Percentiles rank a stretch among this genome's conserved stretches.
Evolutionary conservation across 768 basidiomycete genomes (phyloP).

Genomic region (Rubroboletus satanas): DNA sequence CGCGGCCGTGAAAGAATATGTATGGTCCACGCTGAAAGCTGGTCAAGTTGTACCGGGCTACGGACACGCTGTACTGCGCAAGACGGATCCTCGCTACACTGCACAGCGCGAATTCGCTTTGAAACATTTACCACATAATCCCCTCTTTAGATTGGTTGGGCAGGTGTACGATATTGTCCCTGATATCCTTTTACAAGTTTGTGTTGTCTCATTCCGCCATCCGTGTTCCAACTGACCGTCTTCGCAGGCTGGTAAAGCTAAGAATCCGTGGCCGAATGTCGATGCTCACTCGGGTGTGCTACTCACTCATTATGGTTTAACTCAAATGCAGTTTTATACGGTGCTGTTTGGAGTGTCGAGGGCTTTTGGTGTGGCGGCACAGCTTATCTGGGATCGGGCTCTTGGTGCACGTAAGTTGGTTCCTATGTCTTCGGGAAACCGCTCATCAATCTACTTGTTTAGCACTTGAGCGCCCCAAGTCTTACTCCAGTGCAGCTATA

Average conservation of each 20-base stretch:
- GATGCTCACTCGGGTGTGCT: slow-evolving; percentile 95
- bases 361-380: slow-evolving; percentile 85
- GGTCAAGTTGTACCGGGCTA: slow-evolving; percentile 95
- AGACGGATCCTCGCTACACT: slow-evolving; percentile 90
- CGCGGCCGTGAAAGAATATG: slow-evolving; percentile 87
- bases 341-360: slow-evolving; percentile 97
- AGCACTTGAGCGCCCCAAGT: slow-evolving; percentile 91
- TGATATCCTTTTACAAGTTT: slow-evolving; percentile 79
- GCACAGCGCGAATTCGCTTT: slow-evolving; percentile 88
- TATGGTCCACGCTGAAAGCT: slow-evolving; percentile 90
- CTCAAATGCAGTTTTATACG: slow-evolving; percentile 94
- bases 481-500: slow-evolving; percentile 79
- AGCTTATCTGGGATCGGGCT: slow-evolving; percentile 91
- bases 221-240: neutral
- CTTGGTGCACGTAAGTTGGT: slow-evolving; percentile 73
- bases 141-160: slow-evolving; percentile 91
- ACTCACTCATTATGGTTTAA: slow-evolving; percentile 79
- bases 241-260: slow-evolving; percentile 78
- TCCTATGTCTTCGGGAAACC: neutral
- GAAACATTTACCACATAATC: slow-evolving; percentile 81
- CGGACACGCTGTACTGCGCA: slow-evolving; percentile 81
- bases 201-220: neutral
- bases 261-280: slow-evolving; percentile 96
- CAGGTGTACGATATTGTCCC: slow-evolving; percentile 88
- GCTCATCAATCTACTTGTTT: neutral